Evolutionary conservation across 805 yeast species (phyloP).

Genomic region (Cyberlindnera xylosilytica): DNA sequence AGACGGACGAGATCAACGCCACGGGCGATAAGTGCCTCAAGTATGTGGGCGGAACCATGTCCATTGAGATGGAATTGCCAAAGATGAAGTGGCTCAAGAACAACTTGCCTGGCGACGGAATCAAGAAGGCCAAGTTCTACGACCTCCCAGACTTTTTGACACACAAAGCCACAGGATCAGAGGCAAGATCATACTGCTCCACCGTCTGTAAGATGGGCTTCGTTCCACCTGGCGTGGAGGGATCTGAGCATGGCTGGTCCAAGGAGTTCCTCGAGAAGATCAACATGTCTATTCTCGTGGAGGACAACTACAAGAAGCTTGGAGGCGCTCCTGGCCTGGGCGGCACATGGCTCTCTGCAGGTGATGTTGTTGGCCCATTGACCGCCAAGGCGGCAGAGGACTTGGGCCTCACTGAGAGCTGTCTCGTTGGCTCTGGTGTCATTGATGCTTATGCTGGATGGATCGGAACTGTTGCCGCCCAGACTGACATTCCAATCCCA

Average conservation of each 20-base stretch:
- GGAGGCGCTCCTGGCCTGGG: slow-evolving; percentile 80
- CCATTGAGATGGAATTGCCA: slow-evolving; percentile 97
- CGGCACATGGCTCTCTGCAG: slow-evolving; percentile 80
- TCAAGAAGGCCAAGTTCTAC: slow-evolving; percentile 70
- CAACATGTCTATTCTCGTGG: slow-evolving; percentile 74
- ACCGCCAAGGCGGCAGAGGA: slow-evolving; percentile 67
- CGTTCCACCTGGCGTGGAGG: slow-evolving; percentile 89
- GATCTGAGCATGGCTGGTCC: slow-evolving; percentile 86
- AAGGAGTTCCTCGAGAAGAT: slow-evolving; percentile 65
- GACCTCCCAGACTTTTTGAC: slow-evolving; percentile 92
- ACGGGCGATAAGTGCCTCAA: slow-evolving; percentile 76
- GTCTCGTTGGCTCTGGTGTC: slow-evolving; percentile 92
- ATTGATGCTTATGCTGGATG: slow-evolving; percentile 99
- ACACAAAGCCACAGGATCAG: slow-evolving; percentile 84
- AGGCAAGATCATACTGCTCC: slow-evolving; percentile 85
- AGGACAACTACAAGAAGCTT: slow-evolving; percentile 68
- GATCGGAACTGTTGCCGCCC: slow-evolving; percentile 97
- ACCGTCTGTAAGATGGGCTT: slow-evolving; percentile 95
- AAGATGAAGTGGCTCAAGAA: slow-evolving; percentile 95
- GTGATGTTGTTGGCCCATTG: slow-evolving; percentile 81
- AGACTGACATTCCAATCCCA: slow-evolving; percentile 54
- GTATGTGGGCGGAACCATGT: slow-evolving; percentile 97
- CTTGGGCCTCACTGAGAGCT: slow-evolving; percentile 74
- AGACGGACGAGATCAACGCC: slow-evolving; percentile 76
- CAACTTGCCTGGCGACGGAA: slow-evolving; percentile 62